These are phyloP conservation scores for Nephelium lappaceum DNA, from an alignment of 345 rosid species.

Conservation along the genomic window DNA sequence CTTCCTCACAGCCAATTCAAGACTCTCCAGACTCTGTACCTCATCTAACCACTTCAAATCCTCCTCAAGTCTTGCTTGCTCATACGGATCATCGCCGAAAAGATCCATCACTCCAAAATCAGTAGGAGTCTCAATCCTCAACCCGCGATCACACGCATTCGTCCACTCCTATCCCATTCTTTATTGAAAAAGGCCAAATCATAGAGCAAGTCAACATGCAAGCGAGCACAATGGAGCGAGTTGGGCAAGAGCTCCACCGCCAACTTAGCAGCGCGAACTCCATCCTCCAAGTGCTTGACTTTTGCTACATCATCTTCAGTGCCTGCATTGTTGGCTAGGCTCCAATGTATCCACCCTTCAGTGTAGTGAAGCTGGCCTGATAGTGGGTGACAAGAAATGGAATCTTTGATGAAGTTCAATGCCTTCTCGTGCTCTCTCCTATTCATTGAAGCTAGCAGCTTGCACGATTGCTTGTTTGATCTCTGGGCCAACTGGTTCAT, in stretches of 20 bases:
- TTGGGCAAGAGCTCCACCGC: not conserved
- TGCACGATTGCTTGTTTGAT: not conserved
- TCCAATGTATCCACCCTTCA: not conserved
- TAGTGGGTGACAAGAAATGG: not conserved
- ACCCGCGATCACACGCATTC: not conserved
- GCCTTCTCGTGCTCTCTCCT: not conserved
- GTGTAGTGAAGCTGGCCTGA: not conserved
- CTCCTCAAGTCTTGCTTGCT: not conserved
- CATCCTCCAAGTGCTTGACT: not conserved
- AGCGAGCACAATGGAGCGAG: not conserved
- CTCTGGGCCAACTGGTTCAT: not conserved
- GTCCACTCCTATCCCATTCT: not conserved
- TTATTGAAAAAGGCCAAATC: not conserved
- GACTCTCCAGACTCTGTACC: not conserved
- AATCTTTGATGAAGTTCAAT: not conserved
- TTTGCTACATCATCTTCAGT: not conserved
- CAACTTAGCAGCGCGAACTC: not conserved
- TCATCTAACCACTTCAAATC: not conserved
- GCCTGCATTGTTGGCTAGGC: not conserved
- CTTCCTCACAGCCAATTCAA: not conserved
- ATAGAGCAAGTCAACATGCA: not conserved
- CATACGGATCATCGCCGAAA: not conserved
- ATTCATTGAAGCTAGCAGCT: not conserved
- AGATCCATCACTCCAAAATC: conserved; percentile 2
- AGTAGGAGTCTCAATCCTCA: not conserved